A percentile compares a stretch with the other conserved stretches of the same genome.
Evolutionary conservation across 2,329 filamentous ascomycete species (phyloP).

Genomic region (Bimuria novae-zelandiae): DNA sequence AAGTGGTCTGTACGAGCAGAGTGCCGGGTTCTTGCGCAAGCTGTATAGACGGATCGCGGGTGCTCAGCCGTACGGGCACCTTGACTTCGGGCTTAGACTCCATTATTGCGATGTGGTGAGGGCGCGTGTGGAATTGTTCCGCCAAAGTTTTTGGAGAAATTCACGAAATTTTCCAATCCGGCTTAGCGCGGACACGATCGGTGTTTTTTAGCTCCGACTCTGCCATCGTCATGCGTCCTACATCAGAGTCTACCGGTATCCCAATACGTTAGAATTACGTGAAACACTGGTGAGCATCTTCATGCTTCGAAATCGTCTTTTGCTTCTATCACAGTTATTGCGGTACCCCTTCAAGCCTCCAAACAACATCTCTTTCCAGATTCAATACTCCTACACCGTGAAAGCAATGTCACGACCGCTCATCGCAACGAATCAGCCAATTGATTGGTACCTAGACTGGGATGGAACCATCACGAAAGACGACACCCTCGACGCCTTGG

Average conservation of each 20-base stretch:
- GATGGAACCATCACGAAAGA: conserved; percentile 49
- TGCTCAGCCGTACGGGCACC: conserved; percentile 43
- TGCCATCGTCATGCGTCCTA: no score
- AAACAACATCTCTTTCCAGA: background rate
- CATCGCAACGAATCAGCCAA: background rate
- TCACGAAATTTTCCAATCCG: conserved; percentile 31
- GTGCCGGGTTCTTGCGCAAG: conserved; percentile 39
- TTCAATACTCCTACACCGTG: background rate
- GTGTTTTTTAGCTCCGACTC: conserved; percentile 22
- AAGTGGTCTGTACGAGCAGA: conserved; percentile 37
- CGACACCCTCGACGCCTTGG: conserved; percentile 47
- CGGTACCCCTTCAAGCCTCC: background rate
- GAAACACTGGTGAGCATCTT: background rate
- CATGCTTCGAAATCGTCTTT: background rate
- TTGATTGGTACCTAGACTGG: conserved; percentile 48
- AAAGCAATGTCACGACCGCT: background rate
- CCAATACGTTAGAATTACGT: no score
- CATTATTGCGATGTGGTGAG: conserved; percentile 25
- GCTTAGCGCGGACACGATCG: conserved; percentile 31
- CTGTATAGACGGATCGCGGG: conserved; percentile 39
- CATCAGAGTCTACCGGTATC: no score
- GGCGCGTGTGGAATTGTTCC: conserved; percentile 5
- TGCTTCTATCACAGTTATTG: background rate
- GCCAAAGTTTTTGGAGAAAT: conserved; percentile 17
- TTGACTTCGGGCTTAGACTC: conserved; percentile 35